Evolutionary conservation across 495 filamentous ascomycete genomes (phyloP).

Genomic region (Bryoglossum gracile): DNA sequence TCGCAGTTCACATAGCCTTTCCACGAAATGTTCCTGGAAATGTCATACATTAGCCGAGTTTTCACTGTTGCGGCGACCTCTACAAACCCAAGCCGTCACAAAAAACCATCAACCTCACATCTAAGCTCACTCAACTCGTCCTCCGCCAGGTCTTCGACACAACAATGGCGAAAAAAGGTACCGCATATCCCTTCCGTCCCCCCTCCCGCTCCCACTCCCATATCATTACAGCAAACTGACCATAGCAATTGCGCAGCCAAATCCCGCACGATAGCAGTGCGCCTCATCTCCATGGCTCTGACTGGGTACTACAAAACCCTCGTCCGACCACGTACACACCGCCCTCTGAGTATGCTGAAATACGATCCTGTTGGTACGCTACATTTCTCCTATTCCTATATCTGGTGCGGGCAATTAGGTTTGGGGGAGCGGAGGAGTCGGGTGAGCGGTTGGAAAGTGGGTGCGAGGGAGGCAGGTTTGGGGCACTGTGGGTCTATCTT

Average conservation of each 20-base stretch:
- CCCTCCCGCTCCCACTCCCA: background rate
- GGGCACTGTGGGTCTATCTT: too few species aligned
- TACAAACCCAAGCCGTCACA: too few species aligned
- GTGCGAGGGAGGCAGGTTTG: too few species aligned
- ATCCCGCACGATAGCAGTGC: constrained; percentile 84
- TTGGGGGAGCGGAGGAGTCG: background rate
- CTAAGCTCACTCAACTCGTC: too few species aligned
- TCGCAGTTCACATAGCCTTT: too few species aligned
- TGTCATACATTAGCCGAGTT: too few species aligned
- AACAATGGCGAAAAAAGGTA: constrained; percentile 53
- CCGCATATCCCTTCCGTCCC: too few species aligned
- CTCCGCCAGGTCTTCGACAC: too few species aligned
- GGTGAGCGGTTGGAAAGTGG: background rate
- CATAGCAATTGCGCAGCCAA: constrained; percentile 46
- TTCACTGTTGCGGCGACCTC: too few species aligned
- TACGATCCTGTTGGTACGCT: constrained; percentile 94
- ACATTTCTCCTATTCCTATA: background rate
- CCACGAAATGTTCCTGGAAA: too few species aligned
- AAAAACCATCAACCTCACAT: too few species aligned
- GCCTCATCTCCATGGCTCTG: constrained; percentile 96
- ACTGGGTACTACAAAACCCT: constrained; percentile 94
- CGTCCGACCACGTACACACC: constrained; percentile 68
- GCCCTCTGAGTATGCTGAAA: constrained; percentile 94
- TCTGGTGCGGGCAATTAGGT: background rate
- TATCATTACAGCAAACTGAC: background rate